Evolutionary conservation across 2,329 filamentous ascomycete species (phyloP), one percentile per base, ranked within the genome.

Genomic region (Trichothecium sympodiale): DNA sequence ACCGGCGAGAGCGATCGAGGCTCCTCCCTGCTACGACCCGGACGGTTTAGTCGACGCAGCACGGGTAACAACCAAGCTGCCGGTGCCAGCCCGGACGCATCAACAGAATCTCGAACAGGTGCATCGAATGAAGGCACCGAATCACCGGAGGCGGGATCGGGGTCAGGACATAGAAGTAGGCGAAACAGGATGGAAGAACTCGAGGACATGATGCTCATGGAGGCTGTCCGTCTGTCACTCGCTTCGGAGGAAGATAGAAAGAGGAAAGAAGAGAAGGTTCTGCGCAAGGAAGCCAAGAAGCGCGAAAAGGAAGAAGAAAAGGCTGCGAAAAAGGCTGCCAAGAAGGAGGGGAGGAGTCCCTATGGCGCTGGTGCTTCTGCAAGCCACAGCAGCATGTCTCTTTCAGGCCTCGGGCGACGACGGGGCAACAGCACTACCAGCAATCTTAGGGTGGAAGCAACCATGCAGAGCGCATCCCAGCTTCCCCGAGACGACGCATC

Each of bases 201-300:
- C 0, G 91, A 98, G 54, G 89, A 94, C 33, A 83, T 98, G 66
- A 98, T 98, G 91, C 87, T 96, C 67, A 86, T 91, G 69, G 91
- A 98, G 56, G 91, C 91, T 1, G 93, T 98, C 33, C 72, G 91
- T 28, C 59, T 94, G 20, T 94, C 87, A 33, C 65, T 98, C n/a
- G 87, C 83, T 0, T 80, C 85, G 2, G 91, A 98, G 54, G 89
- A 96, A 50, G 89, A 96, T 29, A 74, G 89, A n/a, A 83, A 86
- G 46, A 80, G 74, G 32, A 91, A 85, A 52, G 82, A 89, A 40
- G 59, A 60, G 29, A 62, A 62, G 43, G 51, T 50, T 5, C 31
- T 54, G 12, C 50, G 55, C 7, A 95, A 94, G 54, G 83, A 91
- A 39, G 80, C 81, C 2, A 95, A 94, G 64, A 86, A 80, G 49